These are phyloP conservation scores for Polytrichum formosum DNA, from an alignment of 225 moss, liverwort and hornwort species.

Conservation along the genomic window DNA sequence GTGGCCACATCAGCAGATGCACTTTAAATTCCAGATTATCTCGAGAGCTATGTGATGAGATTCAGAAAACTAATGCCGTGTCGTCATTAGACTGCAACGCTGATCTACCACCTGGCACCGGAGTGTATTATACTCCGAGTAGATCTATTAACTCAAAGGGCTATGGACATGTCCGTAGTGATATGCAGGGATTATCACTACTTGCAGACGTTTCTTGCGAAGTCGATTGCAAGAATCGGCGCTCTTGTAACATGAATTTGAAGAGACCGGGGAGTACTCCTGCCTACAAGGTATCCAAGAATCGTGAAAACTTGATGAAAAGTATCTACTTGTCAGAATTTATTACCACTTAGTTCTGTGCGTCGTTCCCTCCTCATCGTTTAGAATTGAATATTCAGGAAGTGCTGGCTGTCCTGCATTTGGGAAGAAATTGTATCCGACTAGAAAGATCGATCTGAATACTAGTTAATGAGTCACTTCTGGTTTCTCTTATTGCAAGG, in stretches of 20 bases:
- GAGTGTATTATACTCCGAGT: slow-evolving; percentile 33
- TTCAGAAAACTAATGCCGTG: neutral
- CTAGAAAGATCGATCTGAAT: neutral
- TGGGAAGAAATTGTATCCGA: neutral
- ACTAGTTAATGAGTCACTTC: neutral
- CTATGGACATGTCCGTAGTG: slow-evolving; percentile 14
- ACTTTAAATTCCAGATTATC: slow-evolving; percentile 5
- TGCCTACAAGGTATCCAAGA: slow-evolving; percentile 17
- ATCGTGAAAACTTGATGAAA: neutral
- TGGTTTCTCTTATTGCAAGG: slow-evolving; percentile 11
- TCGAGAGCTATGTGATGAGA: neutral
- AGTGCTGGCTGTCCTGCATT: neutral
- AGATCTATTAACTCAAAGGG: slow-evolving; percentile 30
- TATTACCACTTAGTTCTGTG: neutral
- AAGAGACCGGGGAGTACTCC: neutral
- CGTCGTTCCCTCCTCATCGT: neutral
- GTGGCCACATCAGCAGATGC: slow-evolving; percentile 15
- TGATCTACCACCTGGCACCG: slow-evolving; percentile 20
- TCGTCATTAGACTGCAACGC: slow-evolving; percentile 16
- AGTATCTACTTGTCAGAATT: neutral
- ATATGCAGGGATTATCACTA: slow-evolving; percentile 37
- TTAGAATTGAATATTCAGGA: neutral
- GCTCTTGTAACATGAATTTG: slow-evolving; percentile 12
- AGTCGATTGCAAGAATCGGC: slow-evolving; percentile 18
- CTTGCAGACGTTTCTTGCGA: slow-evolving; percentile 48